Evolutionary conservation across 495 filamentous ascomycete genomes (phyloP), one percentile per base, ranked within the genome.

Genomic region (Immersiella caudata): DNA sequence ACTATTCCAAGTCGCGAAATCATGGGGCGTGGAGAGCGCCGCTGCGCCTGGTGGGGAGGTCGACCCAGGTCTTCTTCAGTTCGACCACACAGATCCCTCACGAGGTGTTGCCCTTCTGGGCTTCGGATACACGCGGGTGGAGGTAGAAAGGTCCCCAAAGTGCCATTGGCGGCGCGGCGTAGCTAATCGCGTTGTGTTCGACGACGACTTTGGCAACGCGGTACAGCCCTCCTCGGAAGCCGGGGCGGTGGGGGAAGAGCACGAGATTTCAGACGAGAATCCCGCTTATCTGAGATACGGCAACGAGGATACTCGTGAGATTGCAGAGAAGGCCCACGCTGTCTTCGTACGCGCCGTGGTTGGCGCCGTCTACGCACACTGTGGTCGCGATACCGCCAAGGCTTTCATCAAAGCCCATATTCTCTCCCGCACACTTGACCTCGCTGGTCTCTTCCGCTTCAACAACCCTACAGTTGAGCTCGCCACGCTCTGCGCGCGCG

Each of bases 1-100:
- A 0, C 85, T 98, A 22, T 79, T 86, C 26, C 79, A 86, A 0
- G 85, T 97, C 67, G 84, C 90, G 0, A 79, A 82, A 36, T 91
- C 93, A 78, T 99, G 95, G 94, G 95, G 96, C 79, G 86, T 97
- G 18, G 94, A 98, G 71, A 72, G 80, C 46, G 95, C 91, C 18
- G 90, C 91, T 8, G 87, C 85, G 36, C 94, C 95, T 0, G 94
- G 93, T 22, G 89, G 86, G 55, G 92, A 98, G 79, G 94, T 98
- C 63, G 94, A 99, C 77, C 91, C 94, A 1, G 96, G 95, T 11
- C 80, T 94, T n/a, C 84, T 99, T 50, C 96, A 98, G 76, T 95
- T 92, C 61, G 18, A 24, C 16, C 46, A 51, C 79, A 83, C 81
- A 61, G 78, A 86, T 55, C 59, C 89, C 40, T 77, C 81, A 35